Percentiles rank a stretch among this genome's conserved stretches.
These are phyloP conservation scores for Nectriaceae sp. DNA, from an alignment of 2,329 filamentous ascomycete genomes.

Conservation along the genomic window DNA sequence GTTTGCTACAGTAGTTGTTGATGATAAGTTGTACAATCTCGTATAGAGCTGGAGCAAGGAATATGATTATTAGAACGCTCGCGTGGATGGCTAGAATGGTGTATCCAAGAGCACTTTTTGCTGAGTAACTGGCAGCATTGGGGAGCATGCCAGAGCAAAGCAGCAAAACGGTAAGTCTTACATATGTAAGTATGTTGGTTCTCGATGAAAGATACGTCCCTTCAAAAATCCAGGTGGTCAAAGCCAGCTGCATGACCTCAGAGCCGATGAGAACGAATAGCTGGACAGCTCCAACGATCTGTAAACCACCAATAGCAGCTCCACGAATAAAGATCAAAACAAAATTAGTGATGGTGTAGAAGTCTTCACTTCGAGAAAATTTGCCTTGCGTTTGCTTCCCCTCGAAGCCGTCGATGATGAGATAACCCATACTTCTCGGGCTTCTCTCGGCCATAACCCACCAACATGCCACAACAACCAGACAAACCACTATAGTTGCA, in stretches of 20 bases:
- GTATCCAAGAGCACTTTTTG: constrained; percentile 71
- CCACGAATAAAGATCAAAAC: constrained; percentile 65
- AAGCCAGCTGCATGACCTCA: not conserved
- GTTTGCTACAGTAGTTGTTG: not conserved
- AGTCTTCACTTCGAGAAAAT: constrained; percentile 50
- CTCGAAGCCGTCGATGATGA: constrained; percentile 56
- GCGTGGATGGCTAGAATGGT: constrained; percentile 66
- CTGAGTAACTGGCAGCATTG: constrained; percentile 61
- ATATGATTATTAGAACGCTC: constrained; percentile 43
- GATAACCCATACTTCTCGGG: constrained; percentile 30
- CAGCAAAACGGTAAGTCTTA: constrained; percentile 18
- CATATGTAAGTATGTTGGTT: constrained; percentile 1
- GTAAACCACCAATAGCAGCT: constrained; percentile 68
- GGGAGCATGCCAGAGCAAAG: constrained; percentile 50
- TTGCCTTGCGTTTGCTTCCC: constrained; percentile 59
- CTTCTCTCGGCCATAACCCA: constrained; percentile 31
- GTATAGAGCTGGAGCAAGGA: constrained; percentile 17
- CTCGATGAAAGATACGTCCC: constrained; percentile 5
- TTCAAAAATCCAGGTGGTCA: not conserved
- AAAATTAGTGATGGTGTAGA: constrained; percentile 65
- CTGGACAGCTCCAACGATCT: constrained; percentile 32
- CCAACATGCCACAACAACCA: constrained; percentile 26
- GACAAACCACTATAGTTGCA: constrained; percentile 17
- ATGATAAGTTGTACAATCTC: constrained; percentile 10
- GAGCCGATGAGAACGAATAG: not conserved